Evolutionary conservation across 140 eudicot species (phyloP).

Genomic region (Anethum foeniculum): DNA sequence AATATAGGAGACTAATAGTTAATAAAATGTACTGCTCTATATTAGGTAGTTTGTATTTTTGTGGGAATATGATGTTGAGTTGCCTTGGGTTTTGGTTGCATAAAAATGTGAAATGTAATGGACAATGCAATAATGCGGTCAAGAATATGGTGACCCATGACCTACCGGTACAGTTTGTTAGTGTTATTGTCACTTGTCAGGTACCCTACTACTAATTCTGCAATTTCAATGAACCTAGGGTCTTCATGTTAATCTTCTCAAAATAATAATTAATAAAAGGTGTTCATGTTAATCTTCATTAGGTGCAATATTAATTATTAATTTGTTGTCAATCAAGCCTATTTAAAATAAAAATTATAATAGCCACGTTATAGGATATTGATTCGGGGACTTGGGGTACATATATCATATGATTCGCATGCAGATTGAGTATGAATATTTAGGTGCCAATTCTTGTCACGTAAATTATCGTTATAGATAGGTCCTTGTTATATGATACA

Average conservation of each 20-base stretch:
- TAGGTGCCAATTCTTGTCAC: too few relatives aligned
- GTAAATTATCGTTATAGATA: too few relatives aligned
- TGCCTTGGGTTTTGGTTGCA: not conserved
- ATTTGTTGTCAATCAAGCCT: too few relatives aligned
- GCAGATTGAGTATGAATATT: not conserved
- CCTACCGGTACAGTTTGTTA: not conserved
- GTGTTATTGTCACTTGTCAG: not conserved
- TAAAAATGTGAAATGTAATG: not conserved
- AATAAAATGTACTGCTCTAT: not conserved
- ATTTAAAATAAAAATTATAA: too few relatives aligned
- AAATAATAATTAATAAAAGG: too few relatives aligned
- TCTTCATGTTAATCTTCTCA: not conserved
- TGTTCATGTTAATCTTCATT: not conserved
- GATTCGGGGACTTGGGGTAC: not conserved
- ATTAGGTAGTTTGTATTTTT: not conserved
- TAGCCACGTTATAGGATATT: not conserved
- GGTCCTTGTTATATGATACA: too few relatives aligned
- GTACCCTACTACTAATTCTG: not conserved
- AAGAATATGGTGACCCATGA: not conserved
- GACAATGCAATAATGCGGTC: not conserved
- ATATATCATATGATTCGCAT: not conserved
- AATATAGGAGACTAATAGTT: not conserved
- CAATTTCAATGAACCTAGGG: not conserved
- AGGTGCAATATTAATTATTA: too few relatives aligned
- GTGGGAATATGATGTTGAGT: not conserved